Base-by-base conservation (phyloP, 495 filamentous ascomycete species). In the Penicillium flavigenum region DNA sequence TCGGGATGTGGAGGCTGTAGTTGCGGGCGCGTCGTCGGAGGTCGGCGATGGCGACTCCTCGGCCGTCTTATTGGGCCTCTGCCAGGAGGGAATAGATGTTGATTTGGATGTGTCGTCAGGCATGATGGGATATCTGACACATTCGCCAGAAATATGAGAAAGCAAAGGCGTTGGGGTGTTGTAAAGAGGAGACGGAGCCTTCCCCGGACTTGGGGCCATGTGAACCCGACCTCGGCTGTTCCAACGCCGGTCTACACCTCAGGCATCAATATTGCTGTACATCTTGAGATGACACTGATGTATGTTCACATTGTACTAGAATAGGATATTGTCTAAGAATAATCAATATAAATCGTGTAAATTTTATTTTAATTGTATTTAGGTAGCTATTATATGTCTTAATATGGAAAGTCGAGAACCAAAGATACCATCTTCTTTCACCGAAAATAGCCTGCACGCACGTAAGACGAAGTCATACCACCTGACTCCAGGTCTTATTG, bases 21-120 rank as follows among this genome's bases (percentile, higher is more conserved):
- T 51, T 52, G 63, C 60, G 47, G 74, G 67, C 29, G 69, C 61
- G 63, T 69, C 63, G 44, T 71, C 71, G 62, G 70, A 65, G 60
- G 55, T 64, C 57, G 66, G 66, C 63, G 74, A 71, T 46, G 62
- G 48, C 43, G 66, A 57, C 26, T 64, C 56, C 45, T 63, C 59
- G 44, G 57, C n/a, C 9, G 63, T 56, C 57, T 44, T 68, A 39
- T 36, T 60, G 63, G 53, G 20, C 24, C 62, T 71, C 53, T 82
- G 80, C 80, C 80, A 82, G 43, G 71, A 51, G 11, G 80, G 79
- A 36, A 83, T 80, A 3, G 76, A 69, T 26, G 73, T 46, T 29
- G 70, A 54, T 24, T 70, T 72, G 39, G 67, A 55, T 39, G 70
- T 65, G 4, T 64, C 53, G 50, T 75, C 72, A 31, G 79, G 62